These are phyloP conservation scores for Panaeolus cyanescens DNA, from an alignment of 768 basidiomycete species.

Conservation along the genomic window DNA sequence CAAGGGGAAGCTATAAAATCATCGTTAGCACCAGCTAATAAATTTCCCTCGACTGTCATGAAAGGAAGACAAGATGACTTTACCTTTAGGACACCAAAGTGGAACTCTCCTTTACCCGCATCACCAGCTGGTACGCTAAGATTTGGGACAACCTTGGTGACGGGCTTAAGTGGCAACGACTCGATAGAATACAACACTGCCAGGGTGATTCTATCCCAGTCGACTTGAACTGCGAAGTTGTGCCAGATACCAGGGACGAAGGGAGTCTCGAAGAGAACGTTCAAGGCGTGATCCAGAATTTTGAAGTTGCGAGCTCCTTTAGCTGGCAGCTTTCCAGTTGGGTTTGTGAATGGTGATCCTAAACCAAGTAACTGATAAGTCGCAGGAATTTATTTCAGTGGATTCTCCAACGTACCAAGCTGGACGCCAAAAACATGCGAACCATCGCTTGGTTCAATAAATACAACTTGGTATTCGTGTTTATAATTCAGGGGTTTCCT, in stretches of 20 bases:
- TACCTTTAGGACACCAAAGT: conserved; percentile 63
- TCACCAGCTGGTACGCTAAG: conserved; percentile 37
- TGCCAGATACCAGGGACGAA: conserved; percentile 52
- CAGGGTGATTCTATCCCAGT: conserved; percentile 54
- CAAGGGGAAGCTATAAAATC: conserved; percentile 49
- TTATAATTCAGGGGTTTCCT: conserved; percentile 47
- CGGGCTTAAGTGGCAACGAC: conserved; percentile 36
- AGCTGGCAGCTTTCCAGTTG: conserved; percentile 44
- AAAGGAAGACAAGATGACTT: conserved; percentile 7
- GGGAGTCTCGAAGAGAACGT: conserved; percentile 49
- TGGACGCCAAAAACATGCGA: conserved; percentile 62
- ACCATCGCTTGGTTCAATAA: conserved; percentile 62
- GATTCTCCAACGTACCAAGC: conserved; percentile 39
- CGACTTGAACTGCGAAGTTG: conserved; percentile 60
- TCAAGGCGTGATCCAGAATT: conserved; percentile 54
- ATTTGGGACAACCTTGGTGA: conserved; percentile 45
- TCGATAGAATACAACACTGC: conserved; percentile 53
- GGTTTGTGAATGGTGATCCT: conserved; percentile 62
- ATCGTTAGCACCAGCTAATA: background rate
- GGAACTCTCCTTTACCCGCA: conserved; percentile 60
- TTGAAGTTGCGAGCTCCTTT: conserved; percentile 50
- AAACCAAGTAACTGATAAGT: background rate
- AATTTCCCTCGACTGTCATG: background rate
- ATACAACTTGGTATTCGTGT: conserved; percentile 67
- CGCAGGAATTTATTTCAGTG: background rate